Percentiles rank a stretch among this genome's conserved stretches.
Conservation (phyloP, 495 filamentous ascomycete genomes). For the Penicillium paradoxum region DNA sequence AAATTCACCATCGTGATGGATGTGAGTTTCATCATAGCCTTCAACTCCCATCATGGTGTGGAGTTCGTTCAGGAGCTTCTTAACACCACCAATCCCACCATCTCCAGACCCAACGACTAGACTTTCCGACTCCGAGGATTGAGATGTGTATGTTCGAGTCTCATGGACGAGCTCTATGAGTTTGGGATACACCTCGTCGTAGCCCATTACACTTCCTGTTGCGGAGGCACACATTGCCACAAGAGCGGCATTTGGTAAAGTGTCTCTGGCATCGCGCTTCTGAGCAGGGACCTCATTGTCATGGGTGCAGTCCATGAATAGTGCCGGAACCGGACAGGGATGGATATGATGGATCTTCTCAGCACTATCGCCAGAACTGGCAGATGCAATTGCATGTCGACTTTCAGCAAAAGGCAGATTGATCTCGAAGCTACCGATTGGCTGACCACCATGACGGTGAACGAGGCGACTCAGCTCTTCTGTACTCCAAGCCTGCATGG, state of each 20-base stretch:
- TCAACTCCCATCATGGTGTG: conserved; percentile 92
- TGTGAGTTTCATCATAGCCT: conserved; percentile 89
- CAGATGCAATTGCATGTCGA: conserved; percentile 36
- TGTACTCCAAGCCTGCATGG: conserved; percentile 98
- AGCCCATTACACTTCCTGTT: conserved; percentile 96
- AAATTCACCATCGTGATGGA: conserved; percentile 93
- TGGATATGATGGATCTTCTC: conserved; percentile 71
- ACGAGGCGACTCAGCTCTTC: conserved; percentile 86
- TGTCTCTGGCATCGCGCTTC: conserved; percentile 91
- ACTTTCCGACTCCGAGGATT: conserved; percentile 54
- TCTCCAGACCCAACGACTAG: conserved; percentile 58
- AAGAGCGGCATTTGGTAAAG: conserved; percentile 89
- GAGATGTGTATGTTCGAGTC: conserved; percentile 71
- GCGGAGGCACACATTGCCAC: conserved; percentile 94
- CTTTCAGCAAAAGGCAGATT: conserved; percentile 50
- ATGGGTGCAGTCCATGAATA: conserved; percentile 99
- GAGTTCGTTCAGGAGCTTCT: conserved; percentile 85
- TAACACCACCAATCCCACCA: conserved; percentile 81
- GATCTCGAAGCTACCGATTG: conserved; percentile 93
- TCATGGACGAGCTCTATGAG: conserved; percentile 88
- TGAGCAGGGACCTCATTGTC: conserved; percentile 97
- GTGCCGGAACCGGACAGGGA: conserved; percentile 76
- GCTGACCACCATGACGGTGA: conserved; percentile 88
- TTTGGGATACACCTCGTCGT: conserved; percentile 93
- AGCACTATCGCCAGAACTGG: conserved; percentile 34